Evolutionary conservation across 2,329 filamentous ascomycete genomes (phyloP).

Genomic region (Lachnellula cervina): DNA sequence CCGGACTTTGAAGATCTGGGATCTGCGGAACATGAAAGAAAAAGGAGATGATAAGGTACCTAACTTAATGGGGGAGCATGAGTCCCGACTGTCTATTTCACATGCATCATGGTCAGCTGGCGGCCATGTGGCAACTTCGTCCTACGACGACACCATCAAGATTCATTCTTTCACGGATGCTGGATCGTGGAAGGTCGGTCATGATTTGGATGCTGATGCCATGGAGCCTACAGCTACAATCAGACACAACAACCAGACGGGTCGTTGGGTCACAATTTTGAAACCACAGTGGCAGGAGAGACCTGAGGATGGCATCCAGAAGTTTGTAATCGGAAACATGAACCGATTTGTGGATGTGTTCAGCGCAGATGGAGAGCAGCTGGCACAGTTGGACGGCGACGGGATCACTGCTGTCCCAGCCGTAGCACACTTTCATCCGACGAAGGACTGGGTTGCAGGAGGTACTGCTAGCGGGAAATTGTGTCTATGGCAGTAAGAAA

Average conservation of each 20-base stretch:
- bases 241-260: conserved; percentile 91
- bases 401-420: conserved; percentile 93
- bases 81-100: conserved; percentile 78
- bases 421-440: conserved; percentile 85
- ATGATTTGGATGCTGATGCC: conserved; percentile 52
- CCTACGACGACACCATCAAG: conserved; percentile 93
- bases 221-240: conserved; percentile 68
- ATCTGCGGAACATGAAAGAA: conserved; percentile 72
- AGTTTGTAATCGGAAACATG: conserved; percentile 95
- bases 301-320: conserved; percentile 73
- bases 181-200: conserved; percentile 52
- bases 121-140: conserved; percentile 84
- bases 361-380: conserved; percentile 73
- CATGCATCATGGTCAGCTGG: conserved; percentile 85
- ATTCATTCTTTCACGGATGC: conserved; percentile 74
- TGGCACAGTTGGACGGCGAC: conserved; percentile 83
- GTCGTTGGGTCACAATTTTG: conserved; percentile 80
- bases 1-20: conserved; percentile 87
- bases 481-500: conserved; percentile 72
- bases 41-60: conserved; percentile 58
- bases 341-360: conserved; percentile 94
- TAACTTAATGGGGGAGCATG: conserved; percentile 71
- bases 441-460: conserved; percentile 83
- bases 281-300: conserved; percentile 84
- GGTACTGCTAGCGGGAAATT: conserved; percentile 90